phyloP scores from a whole-genome alignment of 2,329 filamentous ascomycete species.

The Hirsutella minnesotensis region DNA sequence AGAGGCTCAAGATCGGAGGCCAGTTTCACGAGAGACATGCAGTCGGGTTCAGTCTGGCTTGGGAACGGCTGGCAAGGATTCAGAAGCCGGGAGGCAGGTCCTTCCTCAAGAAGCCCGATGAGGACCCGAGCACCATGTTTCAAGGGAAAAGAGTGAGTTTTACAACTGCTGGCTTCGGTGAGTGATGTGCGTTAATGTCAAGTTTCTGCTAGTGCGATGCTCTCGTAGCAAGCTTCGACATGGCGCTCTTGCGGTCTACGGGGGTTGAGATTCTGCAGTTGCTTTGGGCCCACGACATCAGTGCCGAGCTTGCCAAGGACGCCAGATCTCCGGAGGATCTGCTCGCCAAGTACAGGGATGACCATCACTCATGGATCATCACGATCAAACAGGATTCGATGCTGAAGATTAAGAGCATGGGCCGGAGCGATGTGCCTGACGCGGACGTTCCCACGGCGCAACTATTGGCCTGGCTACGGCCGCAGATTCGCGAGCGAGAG shows the following conservation, averaged over 20 bases:
- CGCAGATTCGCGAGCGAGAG: conserved; percentile 71
- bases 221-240: conserved; percentile 78
- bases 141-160: conserved; percentile 50
- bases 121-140: conserved; percentile 49
- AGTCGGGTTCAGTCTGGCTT: conserved; percentile 84
- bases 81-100: conserved; percentile 40
- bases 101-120: conserved; percentile 59
- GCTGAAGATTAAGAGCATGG: conserved; percentile 70
- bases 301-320: conserved; percentile 76
- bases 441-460: conserved; percentile 63
- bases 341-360: conserved; percentile 62
- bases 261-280: conserved; percentile 68
- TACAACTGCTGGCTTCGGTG: no score
- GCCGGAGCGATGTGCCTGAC: conserved; percentile 62
- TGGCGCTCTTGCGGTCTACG: conserved; percentile 58
- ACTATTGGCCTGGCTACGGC: conserved; percentile 67
- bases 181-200: not conserved
- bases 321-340: conserved; percentile 70
- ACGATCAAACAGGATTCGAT: conserved; percentile 69
- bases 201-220: conserved; percentile 63
- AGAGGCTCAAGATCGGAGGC: conserved; percentile 56
- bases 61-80: conserved; percentile 68
- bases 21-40: conserved; percentile 60
- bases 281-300: conserved; percentile 76
- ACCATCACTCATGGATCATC: conserved; percentile 75